phyloP scores from a whole-genome alignment of 164 flowering plant genomes.

The Liriodendron chinense region DNA sequence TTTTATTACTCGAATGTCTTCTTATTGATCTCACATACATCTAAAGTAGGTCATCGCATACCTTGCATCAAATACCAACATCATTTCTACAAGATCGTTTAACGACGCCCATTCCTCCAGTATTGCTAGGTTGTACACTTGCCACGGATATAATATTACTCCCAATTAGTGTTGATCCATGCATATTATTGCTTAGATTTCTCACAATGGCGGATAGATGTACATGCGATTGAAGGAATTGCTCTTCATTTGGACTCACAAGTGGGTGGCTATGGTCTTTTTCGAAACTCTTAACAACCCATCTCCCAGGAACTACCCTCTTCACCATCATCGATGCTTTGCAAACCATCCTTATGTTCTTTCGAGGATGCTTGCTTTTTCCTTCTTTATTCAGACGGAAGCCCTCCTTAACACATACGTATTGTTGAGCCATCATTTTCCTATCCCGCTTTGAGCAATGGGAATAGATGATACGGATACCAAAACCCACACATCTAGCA shows the following conservation, averaged over 20 bases:
- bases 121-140: background rate
- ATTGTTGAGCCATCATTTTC: conserved; percentile 8
- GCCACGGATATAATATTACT: background rate
- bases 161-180: background rate
- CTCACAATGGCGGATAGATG: background rate
- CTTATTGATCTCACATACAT: no score
- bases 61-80: background rate
- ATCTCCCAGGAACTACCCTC: conserved; percentile 8
- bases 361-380: background rate
- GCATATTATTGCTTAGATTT: background rate
- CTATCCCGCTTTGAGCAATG: conserved; percentile 13
- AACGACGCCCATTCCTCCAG: background rate
- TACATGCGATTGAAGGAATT: conserved; percentile 4
- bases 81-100: background rate
- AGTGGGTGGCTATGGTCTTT: conserved; percentile 15
- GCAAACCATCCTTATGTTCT: conserved; percentile 8
- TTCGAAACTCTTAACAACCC: conserved; percentile 9
- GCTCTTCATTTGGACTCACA: conserved; percentile 9
- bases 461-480: no score
- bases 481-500: conserved; percentile 12
- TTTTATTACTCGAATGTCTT: no score
- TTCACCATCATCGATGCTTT: conserved; percentile 12
- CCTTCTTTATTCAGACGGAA: conserved; percentile 11
- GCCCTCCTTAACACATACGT: conserved; percentile 15
- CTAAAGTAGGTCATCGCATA: no score